Base-by-base conservation (phyloP, 768 basidiomycete genomes). In the Suillus subaureus region DNA sequence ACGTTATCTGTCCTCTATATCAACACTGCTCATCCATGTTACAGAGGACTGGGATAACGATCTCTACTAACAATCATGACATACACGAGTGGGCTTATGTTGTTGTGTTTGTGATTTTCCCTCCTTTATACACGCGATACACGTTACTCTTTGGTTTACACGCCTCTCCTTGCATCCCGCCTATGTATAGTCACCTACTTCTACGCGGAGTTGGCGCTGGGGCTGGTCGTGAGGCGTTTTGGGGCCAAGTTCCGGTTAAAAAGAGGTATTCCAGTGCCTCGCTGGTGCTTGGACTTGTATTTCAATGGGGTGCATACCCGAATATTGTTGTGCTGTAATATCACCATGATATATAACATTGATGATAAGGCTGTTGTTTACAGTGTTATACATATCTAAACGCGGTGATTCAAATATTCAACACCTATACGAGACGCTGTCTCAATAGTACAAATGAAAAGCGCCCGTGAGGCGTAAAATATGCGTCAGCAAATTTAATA, bases 11-110 rank as follows among this genome's bases (percentile, higher is more conserved):
- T 28, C 51, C 6, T 39, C 62, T 33, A 3, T 9, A 54, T 15
- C 21, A 28, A 7, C 61, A 28, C 62, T 35, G 9, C 51, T 70
- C 58, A 72, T 63, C 3, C n/a, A 37, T 23, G 11, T 64, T 37
- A 43, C 72, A 83, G 81, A 79, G 75, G 82, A 83, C 40, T 86
- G 85, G 85, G 83, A 82, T 67, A 81, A 83, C 45, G 81, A 85
- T 42, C 66, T 73, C 16, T 85, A 83, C 70, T 86, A 79, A 67
- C 78, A 80, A 15, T 79, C 78, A 71, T 80, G 68, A 61, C 43
- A 57, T 71, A 69, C 61, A 18, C 6, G 16, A 52, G 64, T 60
- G 55, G 65, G 64, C 62, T 71, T 31, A 40, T 67, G 67, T 57
- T 61, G 26, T 65, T 56, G 26, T 55, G 52, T 12, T 65, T 62